Conservation (phyloP, 2,329 filamentous ascomycete species). For the Arthroderma sp. region DNA sequence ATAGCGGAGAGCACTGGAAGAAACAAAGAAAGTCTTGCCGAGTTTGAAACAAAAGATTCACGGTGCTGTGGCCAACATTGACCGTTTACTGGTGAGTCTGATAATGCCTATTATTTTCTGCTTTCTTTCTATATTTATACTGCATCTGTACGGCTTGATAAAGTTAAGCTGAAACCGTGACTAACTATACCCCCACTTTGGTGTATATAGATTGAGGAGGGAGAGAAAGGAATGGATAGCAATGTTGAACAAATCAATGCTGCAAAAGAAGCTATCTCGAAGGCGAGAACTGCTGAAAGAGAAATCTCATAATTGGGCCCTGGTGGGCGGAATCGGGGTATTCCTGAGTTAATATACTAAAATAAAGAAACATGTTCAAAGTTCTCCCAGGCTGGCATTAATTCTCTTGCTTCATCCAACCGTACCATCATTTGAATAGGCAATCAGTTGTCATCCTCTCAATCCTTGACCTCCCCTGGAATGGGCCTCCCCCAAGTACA, state of each 20-base stretch:
- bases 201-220: slow-evolving; percentile 23
- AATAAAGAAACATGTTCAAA: too few species aligned
- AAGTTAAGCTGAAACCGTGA: not conserved
- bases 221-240: slow-evolving; percentile 26
- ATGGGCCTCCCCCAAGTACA: too few species aligned
- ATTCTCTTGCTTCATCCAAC: too few species aligned
- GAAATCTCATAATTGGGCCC: slow-evolving; percentile 21
- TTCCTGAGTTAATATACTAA: too few species aligned
- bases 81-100: slow-evolving; percentile 58
- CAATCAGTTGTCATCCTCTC: too few species aligned
- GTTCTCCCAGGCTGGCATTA: too few species aligned
- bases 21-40: slow-evolving; percentile 74
- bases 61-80: slow-evolving; percentile 58
- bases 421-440: too few species aligned
- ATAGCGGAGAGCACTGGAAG: slow-evolving; percentile 66
- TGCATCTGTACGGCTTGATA: not conserved
- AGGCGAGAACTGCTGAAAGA: slow-evolving; percentile 26
- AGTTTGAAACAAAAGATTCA: slow-evolving; percentile 57
- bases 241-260: slow-evolving; percentile 30
- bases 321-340: too few species aligned
- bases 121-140: not conserved
- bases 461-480: too few species aligned
- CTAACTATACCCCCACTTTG: not conserved
- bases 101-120: not conserved
- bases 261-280: slow-evolving; percentile 29